phyloP scores from a whole-genome alignment of 768 basidiomycete species.

The Macrocybe gigantea region DNA sequence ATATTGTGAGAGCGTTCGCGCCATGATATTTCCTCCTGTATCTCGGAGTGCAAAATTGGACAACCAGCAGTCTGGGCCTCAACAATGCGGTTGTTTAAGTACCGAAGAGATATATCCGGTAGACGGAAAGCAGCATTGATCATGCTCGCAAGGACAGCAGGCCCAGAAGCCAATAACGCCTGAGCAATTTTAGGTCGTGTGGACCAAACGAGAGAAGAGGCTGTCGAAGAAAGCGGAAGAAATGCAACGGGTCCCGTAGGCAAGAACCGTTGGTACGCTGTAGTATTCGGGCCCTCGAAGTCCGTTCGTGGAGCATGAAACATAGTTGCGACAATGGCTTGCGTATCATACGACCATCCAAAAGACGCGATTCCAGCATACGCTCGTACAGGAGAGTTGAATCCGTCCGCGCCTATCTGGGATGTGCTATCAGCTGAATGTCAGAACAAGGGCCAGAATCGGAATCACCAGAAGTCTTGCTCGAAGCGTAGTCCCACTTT shows the following conservation, averaged over 20 bases:
- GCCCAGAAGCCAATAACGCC: constrained; percentile 62
- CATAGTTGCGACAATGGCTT: constrained; percentile 88
- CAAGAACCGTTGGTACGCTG: constrained; percentile 91
- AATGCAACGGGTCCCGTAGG: constrained; percentile 95
- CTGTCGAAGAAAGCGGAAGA: constrained; percentile 74
- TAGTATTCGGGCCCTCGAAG: constrained; percentile 63
- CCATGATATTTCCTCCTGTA: constrained; percentile 63
- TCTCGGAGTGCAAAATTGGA: constrained; percentile 40
- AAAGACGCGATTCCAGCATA: constrained; percentile 83
- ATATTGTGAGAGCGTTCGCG: constrained; percentile 70
- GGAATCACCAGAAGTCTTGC: constrained; percentile 67
- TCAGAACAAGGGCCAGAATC: not conserved
- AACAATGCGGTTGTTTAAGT: constrained; percentile 56
- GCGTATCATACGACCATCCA: constrained; percentile 88
- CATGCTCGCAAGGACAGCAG: constrained; percentile 61
- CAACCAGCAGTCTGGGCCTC: constrained; percentile 41
- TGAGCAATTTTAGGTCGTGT: constrained; percentile 71
- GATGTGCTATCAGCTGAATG: not conserved
- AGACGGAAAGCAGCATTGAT: constrained; percentile 90
- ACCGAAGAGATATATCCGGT: constrained; percentile 65
- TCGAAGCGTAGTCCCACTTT: constrained; percentile 57
- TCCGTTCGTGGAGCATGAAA: constrained; percentile 60
- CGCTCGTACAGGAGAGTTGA: constrained; percentile 87
- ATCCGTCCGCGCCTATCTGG: constrained; percentile 93
- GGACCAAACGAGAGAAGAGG: constrained; percentile 93